phyloP scores from a whole-genome alignment of 345 rosid species.

The Corchorus capsularis region DNA sequence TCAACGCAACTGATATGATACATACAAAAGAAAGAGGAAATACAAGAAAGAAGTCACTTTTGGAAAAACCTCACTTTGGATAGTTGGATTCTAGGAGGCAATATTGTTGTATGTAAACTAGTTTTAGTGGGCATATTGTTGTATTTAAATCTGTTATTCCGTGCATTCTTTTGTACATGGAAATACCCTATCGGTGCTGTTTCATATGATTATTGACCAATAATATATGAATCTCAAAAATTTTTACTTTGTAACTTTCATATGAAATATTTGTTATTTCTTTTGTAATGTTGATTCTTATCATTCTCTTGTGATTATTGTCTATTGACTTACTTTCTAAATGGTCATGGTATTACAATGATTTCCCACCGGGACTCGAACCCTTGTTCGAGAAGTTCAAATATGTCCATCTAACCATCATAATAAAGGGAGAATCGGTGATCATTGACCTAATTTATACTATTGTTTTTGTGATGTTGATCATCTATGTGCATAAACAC shows the following conservation, averaged over 20 bases:
- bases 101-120: constrained; percentile 28
- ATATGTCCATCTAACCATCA: too few species aligned
- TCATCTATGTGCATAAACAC: too few species aligned
- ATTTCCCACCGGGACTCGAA: too few species aligned
- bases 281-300: too few species aligned
- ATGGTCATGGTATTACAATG: too few species aligned
- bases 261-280: too few species aligned
- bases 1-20: constrained; percentile 13
- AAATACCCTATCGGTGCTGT: constrained; percentile 8
- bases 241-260: constrained; percentile 11
- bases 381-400: too few species aligned
- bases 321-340: too few species aligned
- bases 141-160: constrained; percentile 31
- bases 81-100: constrained; percentile 16
- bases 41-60: neutral
- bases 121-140: constrained; percentile 32
- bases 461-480: too few species aligned
- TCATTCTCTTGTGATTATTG: too few species aligned
- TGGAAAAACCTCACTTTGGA: constrained; percentile 16
- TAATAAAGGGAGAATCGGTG: too few species aligned
- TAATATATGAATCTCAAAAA: neutral
- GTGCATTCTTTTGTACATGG: constrained; percentile 68
- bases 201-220: neutral
- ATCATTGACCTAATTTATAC: too few species aligned
- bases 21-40: constrained; percentile 13